Evolutionary conservation across 2,329 filamentous ascomycete species (phyloP).

Genomic region (Paraphoma chrysanthemicola): DNA sequence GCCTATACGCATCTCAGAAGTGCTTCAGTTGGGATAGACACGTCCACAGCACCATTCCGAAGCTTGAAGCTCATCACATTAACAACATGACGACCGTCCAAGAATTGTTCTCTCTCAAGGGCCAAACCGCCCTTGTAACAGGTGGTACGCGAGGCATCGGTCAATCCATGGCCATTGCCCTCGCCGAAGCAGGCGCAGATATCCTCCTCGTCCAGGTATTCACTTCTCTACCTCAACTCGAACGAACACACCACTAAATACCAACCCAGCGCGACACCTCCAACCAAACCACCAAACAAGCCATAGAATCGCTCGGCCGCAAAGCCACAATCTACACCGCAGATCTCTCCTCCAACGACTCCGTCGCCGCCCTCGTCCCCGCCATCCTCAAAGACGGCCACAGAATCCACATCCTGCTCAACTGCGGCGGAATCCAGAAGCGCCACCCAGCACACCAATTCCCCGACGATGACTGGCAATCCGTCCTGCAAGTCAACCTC

Average conservation of each 20-base stretch:
- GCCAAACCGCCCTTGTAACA: conserved; percentile 58
- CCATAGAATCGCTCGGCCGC: conserved; percentile 70
- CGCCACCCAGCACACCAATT: conserved; percentile 78
- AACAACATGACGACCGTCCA: conserved; percentile 38
- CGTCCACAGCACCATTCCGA: conserved; percentile 6
- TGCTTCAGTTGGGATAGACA: background rate
- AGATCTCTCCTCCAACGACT: conserved; percentile 68
- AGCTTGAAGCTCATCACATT: background rate
- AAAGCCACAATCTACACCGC: conserved; percentile 72
- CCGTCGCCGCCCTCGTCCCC: conserved; percentile 68
- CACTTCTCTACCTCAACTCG: background rate
- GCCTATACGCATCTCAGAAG: background rate
- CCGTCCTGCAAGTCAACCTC: conserved; percentile 87
- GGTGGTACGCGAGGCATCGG: conserved; percentile 60
- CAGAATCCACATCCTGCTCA: conserved; percentile 79
- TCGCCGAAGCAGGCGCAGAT: conserved; percentile 60
- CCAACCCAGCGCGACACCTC: conserved; percentile 60
- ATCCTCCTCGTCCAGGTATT: conserved; percentile 58
- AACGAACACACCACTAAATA: background rate
- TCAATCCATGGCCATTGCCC: conserved; percentile 58
- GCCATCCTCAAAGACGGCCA: conserved; percentile 66
- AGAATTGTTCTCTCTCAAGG: conserved; percentile 57
- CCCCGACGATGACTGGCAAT: conserved; percentile 77
- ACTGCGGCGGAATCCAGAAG: conserved; percentile 86
- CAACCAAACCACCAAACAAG: conserved; percentile 64